phyloP scores from a whole-genome alignment of 768 basidiomycete genomes.

The Tephrocybe sp. region DNA sequence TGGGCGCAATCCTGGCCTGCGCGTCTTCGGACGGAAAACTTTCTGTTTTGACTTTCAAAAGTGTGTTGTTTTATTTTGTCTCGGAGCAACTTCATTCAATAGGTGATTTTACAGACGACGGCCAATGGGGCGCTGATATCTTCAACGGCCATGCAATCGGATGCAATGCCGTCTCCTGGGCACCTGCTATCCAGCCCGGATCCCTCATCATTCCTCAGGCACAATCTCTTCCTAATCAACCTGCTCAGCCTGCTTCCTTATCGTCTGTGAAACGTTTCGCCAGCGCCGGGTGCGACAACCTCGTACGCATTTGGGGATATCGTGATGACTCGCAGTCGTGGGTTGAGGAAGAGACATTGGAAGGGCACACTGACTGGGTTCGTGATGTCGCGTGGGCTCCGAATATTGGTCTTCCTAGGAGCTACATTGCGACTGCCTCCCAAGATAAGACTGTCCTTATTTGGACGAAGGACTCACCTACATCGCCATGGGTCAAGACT shows the following conservation, averaged over 20 bases:
- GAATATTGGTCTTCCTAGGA: slow-evolving; percentile 90
- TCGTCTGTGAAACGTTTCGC: slow-evolving; percentile 89
- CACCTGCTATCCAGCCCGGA: slow-evolving; percentile 85
- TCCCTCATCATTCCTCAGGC: slow-evolving; percentile 73
- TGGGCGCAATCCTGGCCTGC: slow-evolving; percentile 95
- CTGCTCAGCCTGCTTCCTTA: slow-evolving; percentile 34
- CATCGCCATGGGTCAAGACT: slow-evolving; percentile 76
- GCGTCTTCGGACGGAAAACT: slow-evolving; percentile 97
- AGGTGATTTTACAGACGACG: slow-evolving; percentile 67
- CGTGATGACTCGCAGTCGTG: slow-evolving; percentile 86
- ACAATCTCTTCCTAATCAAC: slow-evolving; percentile 46
- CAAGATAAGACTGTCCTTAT: slow-evolving; percentile 92
- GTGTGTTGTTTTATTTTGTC: slow-evolving; percentile 38
- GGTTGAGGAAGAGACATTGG: slow-evolving; percentile 87
- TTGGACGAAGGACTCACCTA: slow-evolving; percentile 85
- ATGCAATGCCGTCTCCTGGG: slow-evolving; percentile 98
- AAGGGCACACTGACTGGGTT: slow-evolving; percentile 97
- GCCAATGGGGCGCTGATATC: slow-evolving; percentile 93
- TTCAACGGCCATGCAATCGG: slow-evolving; percentile 96
- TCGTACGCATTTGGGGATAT: slow-evolving; percentile 93
- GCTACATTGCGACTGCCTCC: slow-evolving; percentile 94
- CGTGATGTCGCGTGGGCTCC: slow-evolving; percentile 99
- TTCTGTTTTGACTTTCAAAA: slow-evolving; percentile 96
- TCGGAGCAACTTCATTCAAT: not conserved
- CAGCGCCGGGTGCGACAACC: slow-evolving; percentile 93